phyloP scores from a whole-genome alignment of 257 asterid genomes.

The Nicotiana sylvestris region DNA sequence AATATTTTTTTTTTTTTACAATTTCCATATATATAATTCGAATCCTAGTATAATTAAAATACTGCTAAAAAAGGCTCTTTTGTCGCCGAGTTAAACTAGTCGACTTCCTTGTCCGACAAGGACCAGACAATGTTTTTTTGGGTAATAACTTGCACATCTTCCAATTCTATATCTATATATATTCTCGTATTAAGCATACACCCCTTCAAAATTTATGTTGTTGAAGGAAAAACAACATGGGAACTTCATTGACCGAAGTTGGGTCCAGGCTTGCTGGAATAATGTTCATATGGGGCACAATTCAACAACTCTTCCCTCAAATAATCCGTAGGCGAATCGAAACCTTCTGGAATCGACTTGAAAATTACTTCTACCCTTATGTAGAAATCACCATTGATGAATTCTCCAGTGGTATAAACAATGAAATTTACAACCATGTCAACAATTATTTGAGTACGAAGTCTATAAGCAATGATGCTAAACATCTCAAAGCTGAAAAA shows the following conservation, averaged over 20 bases:
- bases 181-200: not conserved
- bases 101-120: not conserved
- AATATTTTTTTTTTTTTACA: too few relatives aligned
- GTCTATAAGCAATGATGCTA: not conserved
- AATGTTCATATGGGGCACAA: constrained; percentile 8
- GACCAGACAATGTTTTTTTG: not conserved
- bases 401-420: not conserved
- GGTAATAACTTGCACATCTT: too few relatives aligned
- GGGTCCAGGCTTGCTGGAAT: constrained; percentile 1
- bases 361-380: not conserved
- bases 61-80: not conserved
- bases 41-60: not conserved
- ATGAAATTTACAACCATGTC: not conserved
- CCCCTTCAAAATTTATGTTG: not conserved
- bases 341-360: not conserved
- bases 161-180: not conserved
- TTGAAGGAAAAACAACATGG: not conserved
- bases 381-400: not conserved
- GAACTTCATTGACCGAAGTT: not conserved
- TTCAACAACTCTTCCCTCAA: constrained; percentile 4
- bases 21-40: not conserved
- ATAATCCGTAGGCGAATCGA: not conserved
- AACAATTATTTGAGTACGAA: not conserved
- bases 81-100: not conserved
- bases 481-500: constrained; percentile 1